Evolutionary conservation across 208 protist genomes (phyloP), one percentile per base, ranked within the genome.

Genomic region (Acanthamoeba royreba): DNA sequence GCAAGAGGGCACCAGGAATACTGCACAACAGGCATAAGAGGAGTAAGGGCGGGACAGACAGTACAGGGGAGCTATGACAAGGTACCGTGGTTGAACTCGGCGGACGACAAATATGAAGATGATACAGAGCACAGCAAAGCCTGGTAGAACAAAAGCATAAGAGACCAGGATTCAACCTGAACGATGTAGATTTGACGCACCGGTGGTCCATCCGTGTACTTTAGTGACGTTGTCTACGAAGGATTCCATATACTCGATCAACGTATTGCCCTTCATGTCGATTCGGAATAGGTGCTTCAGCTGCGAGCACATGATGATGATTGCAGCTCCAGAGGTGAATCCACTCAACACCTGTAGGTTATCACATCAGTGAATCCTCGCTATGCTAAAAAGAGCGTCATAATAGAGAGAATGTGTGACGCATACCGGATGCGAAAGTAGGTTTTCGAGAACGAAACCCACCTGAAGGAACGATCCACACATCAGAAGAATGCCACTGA

Each of bases 391-490:
- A 33, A 0, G 40, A 17, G 45, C 40, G 40, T 85, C 1, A 28
- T 1, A 5, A 28, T 38, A 85, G 45, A 55, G n/a, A n/a, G n/a
- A n/a, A n/a, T n/a, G n/a, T n/a, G n/a, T n/a, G n/a, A n/a, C n/a
- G n/a, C 79, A 19, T 61, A 87, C 79, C 15, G 79, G 79, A 55
- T 87, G 79, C 8, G 79, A 88, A 17, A 88, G 49, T 3, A 88
- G 33, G 45, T 88, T 88, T 38, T 88, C 79, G 33, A 88, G 47
- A 55, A 88, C 38, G 79, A 88, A 88, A 15, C 79, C 79, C 22
- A 88, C 79, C 0, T 88, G 79, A 0, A 88, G 45, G 3, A 88
- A 17, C 4, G 47, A 63, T 25, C 49, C 47, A 17, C 43, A 17
- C 25, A 88, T 88, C 42, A 88, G 8, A n/a, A 88, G n/a, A 22